phyloP scores from a whole-genome alignment of 257 asterid species.

The Apocynum venetum region DNA sequence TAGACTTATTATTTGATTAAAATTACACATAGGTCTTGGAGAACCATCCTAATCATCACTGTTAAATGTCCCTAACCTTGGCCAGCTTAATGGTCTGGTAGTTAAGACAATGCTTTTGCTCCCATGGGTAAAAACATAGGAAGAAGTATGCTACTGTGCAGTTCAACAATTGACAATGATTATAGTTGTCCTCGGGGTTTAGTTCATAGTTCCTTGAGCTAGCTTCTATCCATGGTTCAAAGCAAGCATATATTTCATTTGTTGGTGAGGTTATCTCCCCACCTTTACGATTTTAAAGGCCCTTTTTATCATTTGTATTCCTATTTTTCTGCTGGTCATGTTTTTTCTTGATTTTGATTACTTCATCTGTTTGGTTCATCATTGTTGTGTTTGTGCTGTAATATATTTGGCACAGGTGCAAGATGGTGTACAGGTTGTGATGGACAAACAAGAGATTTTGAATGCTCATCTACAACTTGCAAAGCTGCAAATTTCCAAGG shows the following conservation, averaged over 20 bases:
- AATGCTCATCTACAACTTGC: conserved; percentile 64
- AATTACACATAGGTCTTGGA: neutral
- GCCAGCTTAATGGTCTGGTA: neutral
- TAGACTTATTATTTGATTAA: neutral
- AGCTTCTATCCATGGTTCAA: neutral
- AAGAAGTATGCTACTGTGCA: no score
- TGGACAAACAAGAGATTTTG: conserved; percentile 75
- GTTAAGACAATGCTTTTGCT: neutral
- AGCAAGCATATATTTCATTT: neutral
- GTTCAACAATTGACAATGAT: neutral
- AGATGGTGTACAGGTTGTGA: conserved; percentile 54
- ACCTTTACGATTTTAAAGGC: no score
- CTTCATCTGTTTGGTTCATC: neutral
- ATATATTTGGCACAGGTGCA: conserved; percentile 59
- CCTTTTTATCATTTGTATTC: neutral
- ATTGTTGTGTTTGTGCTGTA: conserved; percentile 13
- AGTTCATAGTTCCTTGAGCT: neutral
- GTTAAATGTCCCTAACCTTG: neutral
- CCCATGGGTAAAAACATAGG: neutral
- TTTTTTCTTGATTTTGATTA: neutral
- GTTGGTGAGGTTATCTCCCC: neutral
- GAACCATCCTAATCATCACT: neutral
- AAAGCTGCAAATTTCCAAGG: conserved; percentile 56
- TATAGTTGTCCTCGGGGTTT: neutral
- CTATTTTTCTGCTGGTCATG: neutral